Evolutionary conservation across 2,329 filamentous ascomycete species (phyloP), one percentile per base, ranked within the genome.

Genomic region (Cladosporium austrohemisphaericum): DNA sequence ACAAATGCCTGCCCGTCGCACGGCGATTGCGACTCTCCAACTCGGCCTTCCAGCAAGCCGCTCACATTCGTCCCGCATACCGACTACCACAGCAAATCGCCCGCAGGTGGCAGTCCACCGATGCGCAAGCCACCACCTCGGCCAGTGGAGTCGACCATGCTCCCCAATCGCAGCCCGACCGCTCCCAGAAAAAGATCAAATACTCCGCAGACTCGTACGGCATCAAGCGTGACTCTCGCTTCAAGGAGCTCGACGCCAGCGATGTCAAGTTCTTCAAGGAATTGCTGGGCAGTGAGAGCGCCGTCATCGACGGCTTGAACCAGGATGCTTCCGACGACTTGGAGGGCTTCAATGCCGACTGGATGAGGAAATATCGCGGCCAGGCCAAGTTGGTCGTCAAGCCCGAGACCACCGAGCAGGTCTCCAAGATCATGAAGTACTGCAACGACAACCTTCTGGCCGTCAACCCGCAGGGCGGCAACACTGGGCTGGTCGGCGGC

Each of bases 331-430:
- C 77, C 2, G 86, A 88, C 60, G 93, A 97, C 65, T 78, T 97
- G 57, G 88, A 93, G 66, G 80, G 87, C 6, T 98, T 90, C 78
- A 98, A 98, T 71, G 83, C 84, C 65, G 93, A 98, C 72, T 98
- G 94, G 93, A 96, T 98, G 91, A 85, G 88, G 70, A 98, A 98
- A 73, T 98, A 95, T 74, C 84, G 88, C 53, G 94, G 93, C 23
- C 90, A 96, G 70, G 83, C 88, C 53, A 83, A 84, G 63, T 75
- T 98, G 20, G 90, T 97, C 4, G 73, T 98, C 55, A 94, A 90
- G 71, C 93, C 93, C 9, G 80, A 78, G 44, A 86, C 81, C 13
- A 92, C 88, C 0, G 84, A 92, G 61, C 85, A 98, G 70, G 88
- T 97, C 60, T 95, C 89, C 79, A 80, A 86, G 71, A 84, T 97